Conservation (phyloP, 2,329 filamentous ascomycete genomes). For the Neofusicoccum kwambonambiense region DNA sequence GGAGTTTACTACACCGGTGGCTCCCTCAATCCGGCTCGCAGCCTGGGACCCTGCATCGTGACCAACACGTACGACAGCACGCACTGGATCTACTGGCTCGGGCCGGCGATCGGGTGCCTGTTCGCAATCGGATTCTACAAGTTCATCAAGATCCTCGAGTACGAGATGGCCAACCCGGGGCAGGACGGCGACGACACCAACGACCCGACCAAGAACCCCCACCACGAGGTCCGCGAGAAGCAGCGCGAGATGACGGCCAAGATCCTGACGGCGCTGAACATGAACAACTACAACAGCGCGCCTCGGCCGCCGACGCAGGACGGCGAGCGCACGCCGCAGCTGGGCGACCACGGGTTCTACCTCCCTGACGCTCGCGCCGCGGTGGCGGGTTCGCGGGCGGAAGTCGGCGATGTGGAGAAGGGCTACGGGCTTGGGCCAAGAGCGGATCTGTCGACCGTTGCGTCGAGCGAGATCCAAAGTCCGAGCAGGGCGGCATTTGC, state of each 20-base stretch:
- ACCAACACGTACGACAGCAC: conserved; percentile 40
- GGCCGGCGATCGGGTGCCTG: conserved; percentile 40
- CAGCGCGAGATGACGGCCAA: conserved; percentile 17
- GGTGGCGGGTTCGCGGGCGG: background rate
- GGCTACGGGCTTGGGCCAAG: conserved; percentile 1
- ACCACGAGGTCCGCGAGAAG: conserved; percentile 18
- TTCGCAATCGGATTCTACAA: conserved; percentile 40
- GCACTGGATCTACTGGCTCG: conserved; percentile 52
- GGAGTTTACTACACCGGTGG: conserved; percentile 45
- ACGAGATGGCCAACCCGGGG: conserved; percentile 43
- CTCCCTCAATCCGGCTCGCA: conserved; percentile 48
- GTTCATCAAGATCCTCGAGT: conserved; percentile 42
- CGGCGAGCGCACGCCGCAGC: conserved; percentile 7
- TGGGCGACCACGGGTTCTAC: conserved; percentile 1
- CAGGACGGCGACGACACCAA: conserved; percentile 37
- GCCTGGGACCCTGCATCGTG: conserved; percentile 46
- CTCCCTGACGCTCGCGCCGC: background rate
- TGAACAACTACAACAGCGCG: background rate
- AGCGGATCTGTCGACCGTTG: conserved; percentile 7
- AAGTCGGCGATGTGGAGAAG: conserved; percentile 7
- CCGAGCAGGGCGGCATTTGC: background rate
- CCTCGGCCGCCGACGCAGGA: background rate
- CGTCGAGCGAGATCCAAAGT: conserved; percentile 7
- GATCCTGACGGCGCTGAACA: conserved; percentile 9
- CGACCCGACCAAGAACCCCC: conserved; percentile 19